These are phyloP conservation scores for Tremellales sp. DNA, from an alignment of 1,284 basidiomycete species.

Conservation along the genomic window DNA sequence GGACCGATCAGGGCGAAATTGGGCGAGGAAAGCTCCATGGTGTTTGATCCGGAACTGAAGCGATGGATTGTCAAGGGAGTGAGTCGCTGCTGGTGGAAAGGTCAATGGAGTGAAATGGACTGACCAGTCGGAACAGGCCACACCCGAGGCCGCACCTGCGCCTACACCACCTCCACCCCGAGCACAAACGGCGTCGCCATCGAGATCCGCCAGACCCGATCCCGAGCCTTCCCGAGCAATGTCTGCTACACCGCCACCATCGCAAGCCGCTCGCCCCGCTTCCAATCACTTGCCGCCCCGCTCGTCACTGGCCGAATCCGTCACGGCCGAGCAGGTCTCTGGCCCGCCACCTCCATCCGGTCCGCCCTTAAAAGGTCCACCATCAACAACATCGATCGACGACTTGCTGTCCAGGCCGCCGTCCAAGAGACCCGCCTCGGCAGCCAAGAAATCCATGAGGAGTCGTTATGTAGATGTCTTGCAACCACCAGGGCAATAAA, in stretches of 20 bases:
- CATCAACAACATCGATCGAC: conserved; percentile 46
- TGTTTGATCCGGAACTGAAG: conserved; percentile 91
- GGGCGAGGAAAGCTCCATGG: conserved; percentile 86
- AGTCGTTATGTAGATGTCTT: conserved; percentile 67
- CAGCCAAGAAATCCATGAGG: conserved; percentile 63
- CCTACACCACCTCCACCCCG: conserved; percentile 61
- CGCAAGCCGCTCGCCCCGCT: conserved; percentile 2
- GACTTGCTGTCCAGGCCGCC: conserved; percentile 46
- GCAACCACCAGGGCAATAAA: conserved; percentile 15
- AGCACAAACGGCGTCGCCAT: conserved; percentile 76
- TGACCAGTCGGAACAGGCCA: conserved; percentile 51
- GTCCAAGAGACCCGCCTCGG: conserved; percentile 35
- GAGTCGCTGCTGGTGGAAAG: conserved; percentile 27
- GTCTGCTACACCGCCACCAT: conserved; percentile 28
- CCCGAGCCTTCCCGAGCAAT: conserved; percentile 56
- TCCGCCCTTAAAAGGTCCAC: conserved; percentile 2
- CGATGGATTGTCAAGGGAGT: conserved; percentile 96
- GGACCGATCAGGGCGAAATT: conserved; percentile 84
- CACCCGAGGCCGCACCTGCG: conserved; percentile 52
- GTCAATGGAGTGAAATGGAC: neutral
- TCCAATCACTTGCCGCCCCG: too few relatives aligned
- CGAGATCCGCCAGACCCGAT: conserved; percentile 52
- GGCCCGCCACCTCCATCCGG: conserved; percentile 16
- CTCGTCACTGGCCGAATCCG: conserved; percentile 35
- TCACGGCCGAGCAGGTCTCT: conserved; percentile 52